Conservation (phyloP, 352 stramenopile species). For the Globisporangium uncinulatum region DNA sequence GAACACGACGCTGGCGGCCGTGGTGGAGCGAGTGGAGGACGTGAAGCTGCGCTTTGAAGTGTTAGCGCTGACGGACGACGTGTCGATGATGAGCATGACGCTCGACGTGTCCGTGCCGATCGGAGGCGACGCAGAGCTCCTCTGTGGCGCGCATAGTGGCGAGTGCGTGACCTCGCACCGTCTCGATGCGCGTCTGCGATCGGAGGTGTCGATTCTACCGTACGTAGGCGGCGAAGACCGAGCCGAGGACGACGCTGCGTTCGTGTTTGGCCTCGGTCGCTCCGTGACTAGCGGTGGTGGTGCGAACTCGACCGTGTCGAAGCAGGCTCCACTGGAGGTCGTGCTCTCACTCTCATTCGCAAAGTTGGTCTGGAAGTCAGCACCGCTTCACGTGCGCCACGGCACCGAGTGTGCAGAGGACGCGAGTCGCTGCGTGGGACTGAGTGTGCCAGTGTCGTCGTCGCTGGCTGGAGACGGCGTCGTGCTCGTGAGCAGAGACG, state of each 20-base stretch:
- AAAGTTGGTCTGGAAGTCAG: constrained; percentile 34
- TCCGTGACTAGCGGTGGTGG: constrained; percentile 10
- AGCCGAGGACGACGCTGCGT: not conserved
- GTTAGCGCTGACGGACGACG: constrained; percentile 1
- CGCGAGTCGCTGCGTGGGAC: not conserved
- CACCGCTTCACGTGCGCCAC: constrained; percentile 19
- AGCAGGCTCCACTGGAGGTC: constrained; percentile 7
- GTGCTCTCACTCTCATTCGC: constrained; percentile 31
- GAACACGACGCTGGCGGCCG: not conserved
- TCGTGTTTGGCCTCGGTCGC: constrained; percentile 2
- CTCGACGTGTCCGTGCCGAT: not conserved
- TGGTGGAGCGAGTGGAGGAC: not conserved
- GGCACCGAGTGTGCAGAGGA: constrained; percentile 15
- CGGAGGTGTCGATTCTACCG: not conserved
- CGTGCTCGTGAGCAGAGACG: constrained; percentile 24
- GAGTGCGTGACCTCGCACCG: not conserved
- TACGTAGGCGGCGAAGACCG: not conserved
- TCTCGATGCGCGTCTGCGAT: not conserved
- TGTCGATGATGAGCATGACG: constrained; percentile 7
- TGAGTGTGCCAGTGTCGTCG: constrained; percentile 31
- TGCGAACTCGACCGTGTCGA: constrained; percentile 7
- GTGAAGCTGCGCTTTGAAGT: not conserved
- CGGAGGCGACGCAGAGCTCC: not conserved
- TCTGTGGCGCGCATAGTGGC: not conserved
- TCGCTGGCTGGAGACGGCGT: constrained; percentile 17